A percentile compares a stretch with the other conserved stretches of the same genome.
Evolutionary conservation across 805 yeast genomes (phyloP).

Genomic region (Monosporozyma aerobia): DNA sequence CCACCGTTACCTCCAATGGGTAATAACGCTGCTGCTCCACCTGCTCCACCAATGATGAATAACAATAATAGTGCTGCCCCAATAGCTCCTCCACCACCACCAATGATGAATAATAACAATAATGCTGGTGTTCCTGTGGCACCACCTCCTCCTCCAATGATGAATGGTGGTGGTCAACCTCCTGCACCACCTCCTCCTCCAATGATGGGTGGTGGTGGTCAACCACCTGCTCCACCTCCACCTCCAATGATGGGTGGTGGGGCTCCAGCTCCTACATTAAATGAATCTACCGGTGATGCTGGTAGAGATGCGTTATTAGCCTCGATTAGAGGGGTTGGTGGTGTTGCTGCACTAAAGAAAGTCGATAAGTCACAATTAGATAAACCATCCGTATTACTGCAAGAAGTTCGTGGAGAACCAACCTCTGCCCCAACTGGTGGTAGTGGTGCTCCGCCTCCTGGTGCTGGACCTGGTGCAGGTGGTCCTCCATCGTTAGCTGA

Average conservation of each 20-base stretch:
- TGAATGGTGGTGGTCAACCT: constrained; percentile 8
- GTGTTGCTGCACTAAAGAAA: constrained; percentile 57
- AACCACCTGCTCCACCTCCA: constrained; percentile 11
- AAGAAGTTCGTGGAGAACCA: constrained; percentile 59
- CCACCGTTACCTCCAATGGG: not conserved
- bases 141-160: constrained; percentile 19
- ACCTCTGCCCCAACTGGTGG: constrained; percentile 19
- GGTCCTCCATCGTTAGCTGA: constrained; percentile 68
- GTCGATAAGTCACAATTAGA: constrained; percentile 81
- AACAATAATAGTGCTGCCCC: not conserved
- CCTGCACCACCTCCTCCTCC: constrained; percentile 8
- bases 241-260: constrained; percentile 2
- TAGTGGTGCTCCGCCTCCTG: constrained; percentile 29
- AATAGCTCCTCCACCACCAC: constrained; percentile 5
- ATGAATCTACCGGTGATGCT: constrained; percentile 36
- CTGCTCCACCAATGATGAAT: not conserved
- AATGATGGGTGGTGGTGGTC: constrained; percentile 4
- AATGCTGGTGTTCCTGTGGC: constrained; percentile 11
- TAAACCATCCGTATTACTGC: constrained; percentile 61
- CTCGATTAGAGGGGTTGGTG: constrained; percentile 76
- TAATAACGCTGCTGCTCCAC: not conserved
- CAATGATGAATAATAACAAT: not conserved
- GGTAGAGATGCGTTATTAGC: constrained; percentile 78
- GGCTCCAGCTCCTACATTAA: constrained; percentile 10
- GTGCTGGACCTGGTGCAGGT: constrained; percentile 34